Evolutionary conservation across 1,139 yeast genomes (phyloP).

Genomic region (Candida albicans): DNA sequence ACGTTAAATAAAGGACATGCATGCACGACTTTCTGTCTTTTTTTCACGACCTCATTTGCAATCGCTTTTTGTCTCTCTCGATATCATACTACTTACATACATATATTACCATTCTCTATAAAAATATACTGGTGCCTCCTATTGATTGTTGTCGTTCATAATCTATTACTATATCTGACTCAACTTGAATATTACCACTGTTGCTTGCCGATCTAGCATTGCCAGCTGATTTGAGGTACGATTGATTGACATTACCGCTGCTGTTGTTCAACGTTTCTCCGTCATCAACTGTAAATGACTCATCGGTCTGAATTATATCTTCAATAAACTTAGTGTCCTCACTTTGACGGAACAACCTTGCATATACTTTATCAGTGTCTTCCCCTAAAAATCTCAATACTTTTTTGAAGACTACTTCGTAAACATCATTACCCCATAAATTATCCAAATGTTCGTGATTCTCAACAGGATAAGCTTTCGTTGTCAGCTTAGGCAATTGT

Average conservation of each 20-base stretch:
- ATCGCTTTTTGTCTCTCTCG: not conserved
- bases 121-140: conserved; percentile 4
- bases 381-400: conserved; percentile 46
- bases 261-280: conserved; percentile 4
- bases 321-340: conserved; percentile 12
- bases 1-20: not conserved
- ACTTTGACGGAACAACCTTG: conserved; percentile 8
- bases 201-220: not conserved
- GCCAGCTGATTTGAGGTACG: conserved; percentile 11
- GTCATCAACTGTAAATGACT: conserved; percentile 3
- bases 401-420: conserved; percentile 41
- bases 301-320: conserved; percentile 11
- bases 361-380: conserved; percentile 14
- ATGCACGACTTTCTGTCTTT: conserved; percentile 1
- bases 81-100: not conserved
- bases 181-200: not conserved
- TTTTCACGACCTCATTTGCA: not conserved
- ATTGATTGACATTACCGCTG: conserved; percentile 2
- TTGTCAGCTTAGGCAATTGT: conserved; percentile 45
- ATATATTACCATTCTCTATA: conserved; percentile 1
- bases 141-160: conserved; percentile 6
- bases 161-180: conserved; percentile 1
- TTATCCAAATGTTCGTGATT: conserved; percentile 87
- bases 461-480: conserved; percentile 48
- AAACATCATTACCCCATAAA: conserved; percentile 79